phyloP scores from a whole-genome alignment of 2,329 filamentous ascomycete genomes.

The Myriangium duriaei region DNA sequence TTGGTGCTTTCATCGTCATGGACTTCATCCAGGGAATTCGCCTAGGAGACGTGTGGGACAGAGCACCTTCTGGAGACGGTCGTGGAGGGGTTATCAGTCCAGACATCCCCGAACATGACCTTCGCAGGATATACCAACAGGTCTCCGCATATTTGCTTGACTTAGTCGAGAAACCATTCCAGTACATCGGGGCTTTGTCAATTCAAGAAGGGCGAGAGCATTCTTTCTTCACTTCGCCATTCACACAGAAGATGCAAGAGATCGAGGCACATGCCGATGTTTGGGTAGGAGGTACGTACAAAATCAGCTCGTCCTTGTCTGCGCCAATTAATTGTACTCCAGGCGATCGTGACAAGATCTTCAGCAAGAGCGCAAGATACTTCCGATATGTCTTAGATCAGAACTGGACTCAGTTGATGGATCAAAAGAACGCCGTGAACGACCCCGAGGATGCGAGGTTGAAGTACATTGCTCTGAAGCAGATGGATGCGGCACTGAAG shows the following conservation, averaged over 20 bases:
- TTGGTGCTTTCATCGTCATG: conserved; percentile 13
- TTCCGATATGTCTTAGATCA: conserved; percentile 16
- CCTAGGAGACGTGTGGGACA: neutral
- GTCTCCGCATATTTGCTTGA: conserved; percentile 12
- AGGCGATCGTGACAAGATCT: conserved; percentile 4
- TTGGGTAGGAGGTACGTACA: conserved; percentile 1
- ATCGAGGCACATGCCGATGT: conserved; percentile 9
- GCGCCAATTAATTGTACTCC: neutral
- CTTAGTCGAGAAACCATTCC: conserved; percentile 12
- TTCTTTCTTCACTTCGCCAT: conserved; percentile 1
- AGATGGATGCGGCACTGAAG: conserved; percentile 13
- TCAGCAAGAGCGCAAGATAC: conserved; percentile 12
- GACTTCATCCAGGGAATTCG: conserved; percentile 10
- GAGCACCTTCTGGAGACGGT: too few relatives aligned
- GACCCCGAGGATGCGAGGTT: conserved; percentile 17
- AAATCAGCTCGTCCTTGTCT: too few relatives aligned
- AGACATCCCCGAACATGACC: conserved; percentile 3
- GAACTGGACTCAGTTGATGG: conserved; percentile 16
- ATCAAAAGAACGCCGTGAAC: conserved; percentile 17
- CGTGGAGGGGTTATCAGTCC: too few relatives aligned
- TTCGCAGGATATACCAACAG: conserved; percentile 9
- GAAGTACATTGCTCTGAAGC: conserved; percentile 17
- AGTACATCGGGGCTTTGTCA: conserved; percentile 11
- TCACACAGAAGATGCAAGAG: conserved; percentile 11
- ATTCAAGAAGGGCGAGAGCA: neutral